Evolutionary conservation across 140 eudicot species (phyloP), one percentile per base, ranked within the genome.

Genomic region (Stevia rebaudiana): DNA sequence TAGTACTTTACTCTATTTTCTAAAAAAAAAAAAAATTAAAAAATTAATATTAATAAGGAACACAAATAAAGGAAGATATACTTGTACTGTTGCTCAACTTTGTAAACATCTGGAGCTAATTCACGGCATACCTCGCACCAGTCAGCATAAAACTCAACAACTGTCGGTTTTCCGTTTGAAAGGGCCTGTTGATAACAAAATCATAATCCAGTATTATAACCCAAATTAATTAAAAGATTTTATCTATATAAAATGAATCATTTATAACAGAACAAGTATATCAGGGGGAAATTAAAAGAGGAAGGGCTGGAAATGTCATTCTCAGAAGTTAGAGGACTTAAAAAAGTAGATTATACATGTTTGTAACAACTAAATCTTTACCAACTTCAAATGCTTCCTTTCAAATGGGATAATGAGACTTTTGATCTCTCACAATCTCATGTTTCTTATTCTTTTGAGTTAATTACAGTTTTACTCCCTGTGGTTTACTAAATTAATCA

Each of bases 81-180:
- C 99, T 76, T 88, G 86, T 79, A 94, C 63, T 88, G 87, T 70
- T 94, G 97, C 71, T 94, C 96, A 46, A 94, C 95, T 84, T 86
- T 86, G 86, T 88, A 94, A 22, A 94, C 90, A 71, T 88, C 97
- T 23, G 99, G 97, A 67, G 95, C 99, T 83, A 94, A 79, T 81
- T 94, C 97, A 58, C 97, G 83, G 61, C 99, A 94, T 61, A 94
- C 99, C 78, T 94, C 99, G 55, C 99, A 94, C 99, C 99, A 94
- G 75, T 94, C 99, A 64, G 99, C 99, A 61, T 94, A 94, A 78
- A 94, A 94, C 80, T 94, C 99, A 73, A 94, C 99, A 70, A 94
- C 99, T 9, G 99, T 94, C 6, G 99, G 99, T 80, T 82, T 94
- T 52, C 94, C 94, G n/a, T 94, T 94, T 17, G 95, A 83, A 65